A percentile compares a stretch with the other conserved stretches of the same genome.
phyloP scores from a whole-genome alignment of 148 eudicot genomes.

The Camellia lanceoleosa region DNA sequence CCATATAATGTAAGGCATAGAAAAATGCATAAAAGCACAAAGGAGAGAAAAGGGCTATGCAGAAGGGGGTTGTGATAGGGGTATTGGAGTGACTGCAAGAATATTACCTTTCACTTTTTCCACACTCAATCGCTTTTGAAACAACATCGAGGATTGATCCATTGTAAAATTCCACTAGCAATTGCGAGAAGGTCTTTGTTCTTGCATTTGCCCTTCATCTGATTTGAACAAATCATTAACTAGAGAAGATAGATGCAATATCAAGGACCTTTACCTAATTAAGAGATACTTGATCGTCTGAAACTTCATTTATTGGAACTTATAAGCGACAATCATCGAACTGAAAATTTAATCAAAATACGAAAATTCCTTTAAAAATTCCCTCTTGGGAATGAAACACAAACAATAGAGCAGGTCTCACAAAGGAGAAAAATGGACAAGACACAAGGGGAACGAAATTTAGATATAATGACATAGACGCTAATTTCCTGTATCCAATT shows the following conservation, averaged over 20 bases:
- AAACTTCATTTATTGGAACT: background rate
- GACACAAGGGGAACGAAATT: background rate
- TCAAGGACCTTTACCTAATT: background rate
- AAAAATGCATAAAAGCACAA: constrained; percentile 4
- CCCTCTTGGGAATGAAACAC: no score
- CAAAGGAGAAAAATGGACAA: background rate
- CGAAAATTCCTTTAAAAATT: no score
- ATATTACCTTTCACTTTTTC: constrained; percentile 89
- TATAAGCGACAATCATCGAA: background rate
- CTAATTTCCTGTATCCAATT: no score
- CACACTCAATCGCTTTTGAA: constrained; percentile 61
- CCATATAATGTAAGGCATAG: constrained; percentile 14
- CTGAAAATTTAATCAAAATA: background rate
- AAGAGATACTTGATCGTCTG: background rate
- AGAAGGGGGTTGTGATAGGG: background rate
- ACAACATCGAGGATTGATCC: constrained; percentile 87
- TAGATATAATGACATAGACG: no score
- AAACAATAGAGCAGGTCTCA: background rate
- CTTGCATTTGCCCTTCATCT: constrained; percentile 70
- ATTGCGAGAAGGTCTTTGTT: constrained; percentile 70
- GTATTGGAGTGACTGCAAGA: background rate
- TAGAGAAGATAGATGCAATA: background rate
- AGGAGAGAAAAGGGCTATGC: background rate
- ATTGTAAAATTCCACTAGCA: constrained; percentile 70
- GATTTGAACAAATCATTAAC: constrained; percentile 18